Evolutionary conservation across 805 yeast species (phyloP).

Genomic region (Ogataea methylovora): DNA sequence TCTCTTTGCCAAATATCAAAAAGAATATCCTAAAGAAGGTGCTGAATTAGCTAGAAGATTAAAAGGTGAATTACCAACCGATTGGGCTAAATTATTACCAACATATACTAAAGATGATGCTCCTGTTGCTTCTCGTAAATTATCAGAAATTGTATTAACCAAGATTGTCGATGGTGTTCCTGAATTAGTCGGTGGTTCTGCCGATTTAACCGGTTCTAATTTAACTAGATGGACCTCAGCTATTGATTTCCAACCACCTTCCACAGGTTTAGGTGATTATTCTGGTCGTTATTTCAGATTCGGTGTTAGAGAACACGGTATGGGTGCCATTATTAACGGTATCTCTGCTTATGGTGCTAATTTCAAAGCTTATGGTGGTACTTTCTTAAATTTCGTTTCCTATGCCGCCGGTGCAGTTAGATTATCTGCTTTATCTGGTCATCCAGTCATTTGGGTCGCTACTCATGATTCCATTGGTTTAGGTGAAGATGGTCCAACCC

Average conservation of each 20-base stretch:
- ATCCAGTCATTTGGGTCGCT: conserved; percentile 81
- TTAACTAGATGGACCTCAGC: conserved; percentile 82
- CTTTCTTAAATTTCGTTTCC: conserved; percentile 88
- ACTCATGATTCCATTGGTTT: conserved; percentile 87
- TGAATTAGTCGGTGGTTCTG: conserved; percentile 95
- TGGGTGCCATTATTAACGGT: conserved; percentile 99
- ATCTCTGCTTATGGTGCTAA: conserved; percentile 85
- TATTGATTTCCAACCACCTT: conserved; percentile 87
- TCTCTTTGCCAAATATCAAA: conserved; percentile 50
- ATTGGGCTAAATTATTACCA: conserved; percentile 78
- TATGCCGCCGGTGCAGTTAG: conserved; percentile 86
- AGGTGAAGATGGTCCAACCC: conserved; percentile 94
- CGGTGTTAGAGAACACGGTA: conserved; percentile 99
- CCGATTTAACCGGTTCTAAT: conserved; percentile 96
- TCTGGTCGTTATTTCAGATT: conserved; percentile 91
- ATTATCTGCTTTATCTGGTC: conserved; percentile 76
- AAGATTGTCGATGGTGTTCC: conserved; percentile 61
- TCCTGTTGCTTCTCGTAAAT: conserved; percentile 90
- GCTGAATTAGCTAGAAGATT: conserved; percentile 77
- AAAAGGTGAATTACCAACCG: conserved; percentile 67
- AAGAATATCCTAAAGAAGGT: conserved; percentile 70
- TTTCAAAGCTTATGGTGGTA: conserved; percentile 90
- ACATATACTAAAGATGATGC: conserved; percentile 67
- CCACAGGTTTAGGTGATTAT: conserved; percentile 75
- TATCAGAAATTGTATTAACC: conserved; percentile 74